A percentile compares a stretch with the other conserved stretches of the same genome.
phyloP scores from a whole-genome alignment of 164 flowering plant species.

The Warburgia ugandensis region DNA sequence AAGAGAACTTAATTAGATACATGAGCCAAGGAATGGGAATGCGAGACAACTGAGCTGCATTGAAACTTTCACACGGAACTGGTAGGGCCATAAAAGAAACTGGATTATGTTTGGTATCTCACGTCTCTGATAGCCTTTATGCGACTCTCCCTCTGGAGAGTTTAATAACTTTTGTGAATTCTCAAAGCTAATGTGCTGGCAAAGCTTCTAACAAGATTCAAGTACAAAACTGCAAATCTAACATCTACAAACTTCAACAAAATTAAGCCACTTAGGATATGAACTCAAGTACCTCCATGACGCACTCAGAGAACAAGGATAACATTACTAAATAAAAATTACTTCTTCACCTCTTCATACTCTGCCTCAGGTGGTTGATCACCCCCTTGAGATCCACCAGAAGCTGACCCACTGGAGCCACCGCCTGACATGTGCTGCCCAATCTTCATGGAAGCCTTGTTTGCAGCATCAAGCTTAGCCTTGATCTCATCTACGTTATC shows the following conservation, averaged over 20 bases:
- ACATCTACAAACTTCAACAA: neutral
- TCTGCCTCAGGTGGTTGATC: slow-evolving; percentile 60
- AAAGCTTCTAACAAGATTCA: neutral
- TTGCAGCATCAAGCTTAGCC: slow-evolving; percentile 45
- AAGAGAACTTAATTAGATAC: too few relatives aligned
- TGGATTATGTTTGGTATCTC: too few relatives aligned
- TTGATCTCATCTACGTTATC: slow-evolving; percentile 40
- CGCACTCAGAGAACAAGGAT: neutral
- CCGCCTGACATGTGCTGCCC: slow-evolving; percentile 40
- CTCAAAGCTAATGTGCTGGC: too few relatives aligned
- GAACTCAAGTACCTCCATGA: neutral
- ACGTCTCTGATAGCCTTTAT: too few relatives aligned
- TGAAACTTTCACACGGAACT: too few relatives aligned
- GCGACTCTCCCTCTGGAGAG: too few relatives aligned
- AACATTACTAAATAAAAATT: neutral
- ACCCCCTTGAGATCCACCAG: slow-evolving; percentile 30
- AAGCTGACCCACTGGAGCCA: slow-evolving; percentile 19
- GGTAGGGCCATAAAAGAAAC: too few relatives aligned
- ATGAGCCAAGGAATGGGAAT: too few relatives aligned
- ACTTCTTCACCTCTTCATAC: slow-evolving; percentile 52
- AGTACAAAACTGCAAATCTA: slow-evolving; percentile 1
- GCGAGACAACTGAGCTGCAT: too few relatives aligned
- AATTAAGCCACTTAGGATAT: neutral
- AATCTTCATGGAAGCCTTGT: slow-evolving; percentile 46
- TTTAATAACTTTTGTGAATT: too few relatives aligned